Conservation (phyloP, 495 filamentous ascomycete genomes). For the Xanthoparmelia taractica region DNA sequence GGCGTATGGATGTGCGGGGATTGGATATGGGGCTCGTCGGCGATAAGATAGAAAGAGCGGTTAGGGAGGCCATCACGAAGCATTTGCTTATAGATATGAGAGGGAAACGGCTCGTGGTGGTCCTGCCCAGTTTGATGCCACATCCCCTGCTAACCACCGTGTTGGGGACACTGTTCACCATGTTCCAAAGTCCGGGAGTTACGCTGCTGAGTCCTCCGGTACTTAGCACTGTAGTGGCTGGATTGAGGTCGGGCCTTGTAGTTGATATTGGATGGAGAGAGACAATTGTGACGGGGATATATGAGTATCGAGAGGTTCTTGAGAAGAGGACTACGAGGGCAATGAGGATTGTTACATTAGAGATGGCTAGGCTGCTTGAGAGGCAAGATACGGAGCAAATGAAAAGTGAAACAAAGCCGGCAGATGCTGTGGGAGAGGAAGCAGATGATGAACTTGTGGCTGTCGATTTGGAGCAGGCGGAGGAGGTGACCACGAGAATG, state of each 20-base stretch:
- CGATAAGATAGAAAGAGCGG: constrained; percentile 77
- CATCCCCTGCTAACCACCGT: constrained; percentile 67
- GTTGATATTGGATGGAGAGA: constrained; percentile 91
- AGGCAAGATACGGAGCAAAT: constrained; percentile 19
- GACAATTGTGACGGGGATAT: constrained; percentile 70
- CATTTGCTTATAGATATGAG: constrained; percentile 67
- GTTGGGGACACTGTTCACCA: constrained; percentile 67
- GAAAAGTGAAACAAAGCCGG: constrained; percentile 11
- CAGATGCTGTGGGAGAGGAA: constrained; percentile 3
- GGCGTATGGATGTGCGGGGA: constrained; percentile 63
- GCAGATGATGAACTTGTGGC: constrained; percentile 19
- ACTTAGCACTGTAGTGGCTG: constrained; percentile 66
- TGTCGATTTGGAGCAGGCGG: constrained; percentile 62
- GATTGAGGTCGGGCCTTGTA: constrained; percentile 70
- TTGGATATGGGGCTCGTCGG: constrained; percentile 71
- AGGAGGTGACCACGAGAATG: constrained; percentile 65
- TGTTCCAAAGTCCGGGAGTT: constrained; percentile 73
- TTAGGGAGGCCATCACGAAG: constrained; percentile 81
- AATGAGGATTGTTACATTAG: constrained; percentile 58
- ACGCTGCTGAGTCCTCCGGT: constrained; percentile 69
- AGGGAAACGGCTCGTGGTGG: constrained; percentile 60
- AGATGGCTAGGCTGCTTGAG: constrained; percentile 59
- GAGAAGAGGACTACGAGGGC: constrained; percentile 62
- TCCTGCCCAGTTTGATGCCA: constrained; percentile 70
- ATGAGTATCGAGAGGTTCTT: constrained; percentile 76